A percentile compares a stretch with the other conserved stretches of the same genome.
Conservation (phyloP, 306 rosid genomes). For the Bauhinia variegata region DNA sequence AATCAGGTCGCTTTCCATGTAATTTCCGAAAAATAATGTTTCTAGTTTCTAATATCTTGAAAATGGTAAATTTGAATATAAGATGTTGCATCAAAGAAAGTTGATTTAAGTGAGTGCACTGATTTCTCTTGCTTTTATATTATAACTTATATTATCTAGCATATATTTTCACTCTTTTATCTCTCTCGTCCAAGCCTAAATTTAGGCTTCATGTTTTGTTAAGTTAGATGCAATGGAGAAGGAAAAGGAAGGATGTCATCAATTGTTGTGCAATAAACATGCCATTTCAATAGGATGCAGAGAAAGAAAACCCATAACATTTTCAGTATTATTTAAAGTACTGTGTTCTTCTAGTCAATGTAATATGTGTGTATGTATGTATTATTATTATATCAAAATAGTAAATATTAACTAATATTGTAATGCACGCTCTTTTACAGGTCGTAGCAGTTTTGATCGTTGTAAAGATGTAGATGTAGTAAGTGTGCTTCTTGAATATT, state of each 20-base stretch:
- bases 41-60: neutral
- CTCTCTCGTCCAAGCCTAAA: neutral
- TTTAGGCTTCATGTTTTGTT: neutral
- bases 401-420: constrained; percentile 3
- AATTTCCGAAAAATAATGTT: constrained; percentile 8
- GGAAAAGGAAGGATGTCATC: neutral
- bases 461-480: constrained; percentile 90
- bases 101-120: constrained; percentile 19
- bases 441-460: constrained; percentile 65
- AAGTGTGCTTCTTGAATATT: constrained; percentile 72
- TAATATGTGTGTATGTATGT: neutral
- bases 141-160: constrained; percentile 13
- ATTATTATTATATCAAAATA: neutral
- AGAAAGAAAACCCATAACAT: neutral
- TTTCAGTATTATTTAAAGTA: neutral
- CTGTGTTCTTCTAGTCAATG: constrained; percentile 10
- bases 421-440: constrained; percentile 47
- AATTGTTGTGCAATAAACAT: constrained; percentile 4
- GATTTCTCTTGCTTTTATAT: constrained; percentile 20
- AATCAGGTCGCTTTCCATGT: constrained; percentile 57
- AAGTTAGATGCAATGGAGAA: neutral
- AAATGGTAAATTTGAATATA: constrained; percentile 18
- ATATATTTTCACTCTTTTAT: constrained; percentile 19
- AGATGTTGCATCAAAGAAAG: constrained; percentile 24
- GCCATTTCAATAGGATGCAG: constrained; percentile 3